Percentiles rank a stretch among this genome's conserved stretches.
Evolutionary conservation across 768 basidiomycete genomes (phyloP).

Genomic region (Tephrocybe rancida): DNA sequence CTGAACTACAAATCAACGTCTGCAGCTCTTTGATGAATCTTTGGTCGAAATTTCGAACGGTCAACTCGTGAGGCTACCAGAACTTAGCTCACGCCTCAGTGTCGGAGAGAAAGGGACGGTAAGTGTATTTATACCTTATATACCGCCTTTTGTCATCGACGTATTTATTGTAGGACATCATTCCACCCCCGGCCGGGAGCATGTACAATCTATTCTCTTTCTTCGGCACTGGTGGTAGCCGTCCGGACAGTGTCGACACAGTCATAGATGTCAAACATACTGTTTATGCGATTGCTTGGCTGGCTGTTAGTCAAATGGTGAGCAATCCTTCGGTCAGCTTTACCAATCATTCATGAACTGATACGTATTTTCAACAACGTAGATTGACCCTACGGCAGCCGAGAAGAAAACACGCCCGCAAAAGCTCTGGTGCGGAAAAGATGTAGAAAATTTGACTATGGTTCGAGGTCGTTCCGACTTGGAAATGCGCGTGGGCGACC

Average conservation of each 20-base stretch:
- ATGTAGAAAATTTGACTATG: constrained; percentile 65
- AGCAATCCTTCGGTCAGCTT: constrained; percentile 25
- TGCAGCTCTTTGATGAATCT: constrained; percentile 82
- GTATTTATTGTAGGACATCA: constrained; percentile 54
- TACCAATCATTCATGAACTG: background rate
- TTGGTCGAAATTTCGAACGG: constrained; percentile 69
- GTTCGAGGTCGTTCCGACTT: constrained; percentile 61
- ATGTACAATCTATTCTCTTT: constrained; percentile 49
- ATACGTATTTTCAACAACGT: constrained; percentile 9
- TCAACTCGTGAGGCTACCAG: constrained; percentile 71
- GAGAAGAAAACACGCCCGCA: constrained; percentile 64
- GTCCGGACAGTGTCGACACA: constrained; percentile 52
- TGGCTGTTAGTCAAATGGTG: constrained; percentile 86
- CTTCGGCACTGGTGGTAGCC: constrained; percentile 33
- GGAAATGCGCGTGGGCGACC: constrained; percentile 75
- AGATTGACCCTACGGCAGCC: constrained; percentile 67
- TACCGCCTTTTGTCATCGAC: constrained; percentile 5
- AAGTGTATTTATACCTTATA: constrained; percentile 26
- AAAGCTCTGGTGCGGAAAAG: constrained; percentile 72
- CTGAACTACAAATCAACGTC: constrained; percentile 5
- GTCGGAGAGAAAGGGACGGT: constrained; percentile 81
- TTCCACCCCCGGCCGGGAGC: constrained; percentile 52
- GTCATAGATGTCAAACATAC: constrained; percentile 76
- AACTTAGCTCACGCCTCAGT: constrained; percentile 72
- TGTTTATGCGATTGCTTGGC: constrained; percentile 82